Base-by-base conservation (phyloP, 768 basidiomycete genomes). In the Neoboletus magnificus region DNA sequence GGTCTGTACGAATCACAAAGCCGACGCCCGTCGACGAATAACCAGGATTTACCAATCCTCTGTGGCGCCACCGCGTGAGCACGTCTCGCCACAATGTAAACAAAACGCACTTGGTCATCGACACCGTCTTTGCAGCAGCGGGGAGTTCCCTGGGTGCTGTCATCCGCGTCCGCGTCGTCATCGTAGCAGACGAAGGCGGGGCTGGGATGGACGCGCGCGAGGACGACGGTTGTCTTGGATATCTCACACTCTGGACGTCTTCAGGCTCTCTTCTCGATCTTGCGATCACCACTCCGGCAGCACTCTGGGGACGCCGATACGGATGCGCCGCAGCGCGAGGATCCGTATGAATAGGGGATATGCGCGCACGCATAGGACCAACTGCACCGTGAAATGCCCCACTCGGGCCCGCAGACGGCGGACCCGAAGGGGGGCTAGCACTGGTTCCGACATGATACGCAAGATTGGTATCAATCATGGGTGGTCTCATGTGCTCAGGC, bases 1-100 rank as follows among this genome's bases (percentile, higher is more conserved):
- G 71, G 70, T 89, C 88, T 30, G 82, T 75, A 61, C 84, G 82
- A 57, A 86, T 82, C 58, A 75, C 65, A 62, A 77, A 77, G n/a
- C 62, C 71, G 40, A 25, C 36, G 12, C 58, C 55, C 32, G 59
- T 33, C 2, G 58, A 37, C 6, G 60, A 56, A 39, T 73, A 67
- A 6, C 57, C 59, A 22, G 68, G 62, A 29, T 62, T 67, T 20
- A 72, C 40, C n/a, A 71, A 32, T 46, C 60, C 72, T 57, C 59
- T 62, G 48, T n/a, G 25, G 25, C 12, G 6, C 5, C 40, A 25
- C 59, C 55, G 22, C 33, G 49, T 70, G 25, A 66, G 59, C 42
- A 64, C 33, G 20, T 25, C 29, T 13, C 25, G 20, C 33, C 16
- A 30, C 9, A 20, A 27, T 12, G n/a, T 0, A 43, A 56, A 42